Evolutionary conservation across 768 basidiomycete species (phyloP), one percentile per base, ranked within the genome.

Genomic region (Phylloporus sp.): DNA sequence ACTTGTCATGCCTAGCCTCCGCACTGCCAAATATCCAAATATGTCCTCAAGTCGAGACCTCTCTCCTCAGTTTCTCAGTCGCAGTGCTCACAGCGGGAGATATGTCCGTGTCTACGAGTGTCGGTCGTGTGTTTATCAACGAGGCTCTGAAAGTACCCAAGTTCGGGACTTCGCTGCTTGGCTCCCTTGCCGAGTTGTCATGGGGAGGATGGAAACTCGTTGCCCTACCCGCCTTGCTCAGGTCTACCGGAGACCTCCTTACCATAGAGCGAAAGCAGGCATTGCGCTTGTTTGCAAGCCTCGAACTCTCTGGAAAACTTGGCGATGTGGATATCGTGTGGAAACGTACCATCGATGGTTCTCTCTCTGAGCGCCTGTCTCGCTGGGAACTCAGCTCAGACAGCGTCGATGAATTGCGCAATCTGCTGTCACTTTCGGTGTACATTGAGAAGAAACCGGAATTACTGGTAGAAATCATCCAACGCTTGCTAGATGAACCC

Each of bases 151-250:
- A 58, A 35, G 42, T 52, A 2, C 66, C 66, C 32, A 53, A 47
- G 7, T 81, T 87, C 53, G 80, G 78, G 1, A 55, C 82, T 3
- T 74, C 76, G 27, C 68, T 91, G 5, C 76, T 81, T 26, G 82
- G 84, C 0, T 71, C 78, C 5, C 76, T 91, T 7, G 76, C 83
- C 2, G 83, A 85, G 43, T 67, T 84, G 5, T 75, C 74, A 0
- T 92, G 88, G 86, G 80, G 81, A 18, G 90, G 88, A 3, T 91
- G 88, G 88, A 88, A 82, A 63, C 71, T 81, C 28, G 65, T 90
- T 10, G 86, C 79, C 13, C 62, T 85, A 2, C 85, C 88, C 2
- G 66, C 75, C 12, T 61, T 89, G n/a, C 59, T 82, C 13, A 80
- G 79, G 57, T 70, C 72, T 27, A 79, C 78, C 2, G 68, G 73